These are phyloP conservation scores for Eucalyptus marginata DNA, from an alignment of 345 rosid species.

Conservation along the genomic window DNA sequence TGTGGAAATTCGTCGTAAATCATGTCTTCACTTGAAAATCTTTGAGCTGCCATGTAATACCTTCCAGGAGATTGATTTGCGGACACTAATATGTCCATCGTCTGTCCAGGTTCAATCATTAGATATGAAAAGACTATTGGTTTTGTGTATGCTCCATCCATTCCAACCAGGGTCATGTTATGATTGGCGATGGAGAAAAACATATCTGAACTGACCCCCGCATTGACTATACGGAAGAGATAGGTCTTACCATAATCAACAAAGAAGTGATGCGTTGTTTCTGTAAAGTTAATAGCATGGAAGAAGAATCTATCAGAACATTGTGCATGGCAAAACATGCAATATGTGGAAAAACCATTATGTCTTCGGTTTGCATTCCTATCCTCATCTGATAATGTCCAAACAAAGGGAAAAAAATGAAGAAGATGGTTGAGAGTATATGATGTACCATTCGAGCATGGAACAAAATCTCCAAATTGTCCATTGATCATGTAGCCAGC, in stretches of 20 bases:
- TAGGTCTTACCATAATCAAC: slow-evolving; percentile 3
- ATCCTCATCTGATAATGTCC: neutral
- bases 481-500: neutral
- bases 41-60: neutral
- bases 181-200: slow-evolving; percentile 20
- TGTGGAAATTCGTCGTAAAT: neutral
- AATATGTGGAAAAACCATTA: neutral
- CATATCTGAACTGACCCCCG: slow-evolving; percentile 1
- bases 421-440: neutral
- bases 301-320: neutral
- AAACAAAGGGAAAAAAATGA: neutral
- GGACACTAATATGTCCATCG: slow-evolving; percentile 3
- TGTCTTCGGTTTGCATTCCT: neutral
- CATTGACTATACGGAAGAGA: slow-evolving; percentile 19
- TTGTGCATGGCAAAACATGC: neutral
- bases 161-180: slow-evolving; percentile 3
- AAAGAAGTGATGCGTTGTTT: neutral
- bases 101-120: slow-evolving; percentile 14
- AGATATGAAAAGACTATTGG: neutral
- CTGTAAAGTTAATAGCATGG: neutral
- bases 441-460: neutral
- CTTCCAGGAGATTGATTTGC: neutral
- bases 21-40: neutral
- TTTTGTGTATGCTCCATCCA: slow-evolving; percentile 17
- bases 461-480: neutral